A percentile compares a stretch with the other conserved stretches of the same genome.
Conservation (phyloP, 2,329 filamentous ascomycete genomes). For the Exophiala xenobiotica region DNA sequence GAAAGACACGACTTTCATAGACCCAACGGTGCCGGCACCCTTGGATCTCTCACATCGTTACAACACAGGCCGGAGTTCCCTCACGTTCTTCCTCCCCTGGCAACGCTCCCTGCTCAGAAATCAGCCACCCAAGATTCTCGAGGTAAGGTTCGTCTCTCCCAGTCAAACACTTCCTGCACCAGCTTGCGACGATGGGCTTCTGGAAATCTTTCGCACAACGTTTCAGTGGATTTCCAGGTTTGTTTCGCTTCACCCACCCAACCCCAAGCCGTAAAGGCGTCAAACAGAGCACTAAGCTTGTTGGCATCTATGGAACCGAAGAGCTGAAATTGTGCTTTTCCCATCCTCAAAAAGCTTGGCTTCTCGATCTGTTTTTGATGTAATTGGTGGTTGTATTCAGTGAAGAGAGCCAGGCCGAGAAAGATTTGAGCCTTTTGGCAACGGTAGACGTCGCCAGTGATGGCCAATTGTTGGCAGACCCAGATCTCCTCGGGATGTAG, state of each 20-base stretch:
- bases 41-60: too few relatives aligned
- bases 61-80: too few relatives aligned
- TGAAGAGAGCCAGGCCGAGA: slow-evolving; percentile 15
- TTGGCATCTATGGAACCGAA: slow-evolving; percentile 21
- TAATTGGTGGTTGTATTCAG: slow-evolving; percentile 10
- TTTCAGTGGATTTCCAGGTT: neutral
- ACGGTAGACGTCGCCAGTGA: slow-evolving; percentile 13
- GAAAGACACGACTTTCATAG: too few relatives aligned
- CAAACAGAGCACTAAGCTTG: slow-evolving; percentile 11
- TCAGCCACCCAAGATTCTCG: too few relatives aligned
- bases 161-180: slow-evolving; percentile 2
- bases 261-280: slow-evolving; percentile 9
- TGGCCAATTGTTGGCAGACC: slow-evolving; percentile 11
- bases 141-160: too few relatives aligned
- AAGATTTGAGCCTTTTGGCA: slow-evolving; percentile 22
- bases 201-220: neutral
- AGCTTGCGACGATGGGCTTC: neutral
- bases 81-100: too few relatives aligned
- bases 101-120: too few relatives aligned
- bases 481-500: slow-evolving; percentile 11
- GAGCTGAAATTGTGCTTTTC: slow-evolving; percentile 12
- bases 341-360: slow-evolving; percentile 11
- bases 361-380: too few relatives aligned
- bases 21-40: too few relatives aligned
- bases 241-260: slow-evolving; percentile 8